Base-by-base conservation (phyloP, 2,329 filamentous ascomycete species). In the Cylindrodendrum hubeiense region DNA sequence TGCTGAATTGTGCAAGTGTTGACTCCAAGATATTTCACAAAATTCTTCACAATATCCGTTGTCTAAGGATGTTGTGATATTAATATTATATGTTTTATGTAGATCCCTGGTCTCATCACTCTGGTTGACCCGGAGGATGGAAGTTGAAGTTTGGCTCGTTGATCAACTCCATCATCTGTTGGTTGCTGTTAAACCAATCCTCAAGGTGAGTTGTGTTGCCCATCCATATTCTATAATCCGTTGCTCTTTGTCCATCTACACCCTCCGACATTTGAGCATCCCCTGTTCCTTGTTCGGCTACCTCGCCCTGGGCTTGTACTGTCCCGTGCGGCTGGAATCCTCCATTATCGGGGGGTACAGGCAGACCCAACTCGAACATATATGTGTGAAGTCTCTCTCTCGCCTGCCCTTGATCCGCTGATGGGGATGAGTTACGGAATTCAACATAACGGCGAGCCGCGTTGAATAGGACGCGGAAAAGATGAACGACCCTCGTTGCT, bases 171-270 rank as follows among this genome's bases (percentile, higher is more conserved):
- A 63, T 57, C 37, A 57, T 63, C 39, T 57, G 60, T 22, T 57
- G n/a, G 28, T 57, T 63, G 34, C 28, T 57, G 26, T 63, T 43
- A 49, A 63, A 57, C 60, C 60, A 63, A 10, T 63, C 60, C 37
- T 63, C 52, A 4, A 63, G 53, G 17, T 57, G 46, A 10, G 26
- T 39, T 21, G 53, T 30, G 13, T 57, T 63, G 46, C 53, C 30
- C 53, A 57, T 46, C 60, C 52, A 57, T 5, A 52, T 26, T 28
- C 47, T 56, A 3, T 43, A 21, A 15, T 57, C 53, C 9, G 46
- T 7, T 9, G 9, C 46, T 6, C 52, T 30, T 7, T 63, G 60
- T 5, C 44, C 28, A 8, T 34, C 13, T n/a, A 17, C n/a, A 39
- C 3, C n/a, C 13, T 39, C 34, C 17, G 15, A 39, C 34, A 39